Percentiles rank a stretch among this genome's conserved stretches.
These are phyloP conservation scores for Paramecium sonneborni DNA, from an alignment of 73 alveolate species.

Conservation along the genomic window DNA sequence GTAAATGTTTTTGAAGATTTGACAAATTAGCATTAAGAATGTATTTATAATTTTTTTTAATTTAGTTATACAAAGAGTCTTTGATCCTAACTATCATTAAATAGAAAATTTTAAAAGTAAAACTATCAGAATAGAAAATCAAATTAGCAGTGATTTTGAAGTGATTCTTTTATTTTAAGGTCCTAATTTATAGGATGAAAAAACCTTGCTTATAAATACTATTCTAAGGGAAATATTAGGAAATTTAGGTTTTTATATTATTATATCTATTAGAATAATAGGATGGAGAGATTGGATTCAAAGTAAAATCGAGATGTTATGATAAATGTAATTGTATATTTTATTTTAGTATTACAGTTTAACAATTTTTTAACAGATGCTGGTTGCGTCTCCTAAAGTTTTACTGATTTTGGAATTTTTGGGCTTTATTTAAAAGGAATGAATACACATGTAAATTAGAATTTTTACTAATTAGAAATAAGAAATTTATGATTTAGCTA, in stretches of 20 bases:
- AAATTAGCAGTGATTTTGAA: neutral
- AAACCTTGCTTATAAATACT: neutral
- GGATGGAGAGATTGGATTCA: neutral
- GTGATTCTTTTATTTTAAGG: neutral
- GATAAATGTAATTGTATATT: neutral
- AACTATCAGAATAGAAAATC: neutral
- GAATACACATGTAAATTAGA: neutral
- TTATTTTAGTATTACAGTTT: neutral
- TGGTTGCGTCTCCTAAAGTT: neutral
- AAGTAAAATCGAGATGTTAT: slow-evolving; percentile 18
- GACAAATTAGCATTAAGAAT: neutral
- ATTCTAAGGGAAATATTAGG: neutral
- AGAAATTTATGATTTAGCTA: neutral
- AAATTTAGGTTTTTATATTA: neutral
- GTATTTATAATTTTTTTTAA: neutral
- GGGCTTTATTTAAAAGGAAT: neutral
- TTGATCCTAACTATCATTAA: neutral
- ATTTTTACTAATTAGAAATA: neutral
- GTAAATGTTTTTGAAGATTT: neutral
- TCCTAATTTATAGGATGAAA: neutral
- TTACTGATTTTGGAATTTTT: neutral
- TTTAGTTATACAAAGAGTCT: neutral
- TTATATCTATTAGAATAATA: neutral
- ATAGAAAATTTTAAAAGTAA: neutral
- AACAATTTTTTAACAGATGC: neutral